Evolutionary conservation across 2,329 filamentous ascomycete genomes (phyloP), one percentile per base, ranked within the genome.

Genomic region (Pestalotiopsis sp.): DNA sequence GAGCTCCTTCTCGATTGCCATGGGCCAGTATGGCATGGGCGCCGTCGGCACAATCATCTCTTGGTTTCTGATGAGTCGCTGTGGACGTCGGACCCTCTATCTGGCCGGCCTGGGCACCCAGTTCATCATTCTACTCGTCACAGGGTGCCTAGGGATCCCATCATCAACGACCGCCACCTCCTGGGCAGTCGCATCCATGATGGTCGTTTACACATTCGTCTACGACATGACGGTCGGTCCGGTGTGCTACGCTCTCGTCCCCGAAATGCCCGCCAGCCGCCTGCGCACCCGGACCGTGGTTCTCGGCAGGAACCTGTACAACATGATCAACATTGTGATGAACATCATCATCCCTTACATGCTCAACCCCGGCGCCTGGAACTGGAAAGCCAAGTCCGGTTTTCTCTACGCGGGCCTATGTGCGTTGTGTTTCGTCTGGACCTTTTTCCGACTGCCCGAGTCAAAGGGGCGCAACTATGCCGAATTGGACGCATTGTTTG

Each of bases 181-280:
- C 3, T 83, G 95, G 68, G 93, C 93, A 1, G 96, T 93, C 0
- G 93, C 93, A n/a, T 88, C 88, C 69, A 92, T 97, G 80, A 95
- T 97, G 92, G 85, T 96, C 39, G 80, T 91, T 68, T 96, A 92
- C 92, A 91, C 94, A 0, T 83, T 96, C 59, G 88, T 91, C 74
- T 97, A 97, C 81, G 93, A 97, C 78, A 85, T 95, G 62, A 93
- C 93, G 0, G 94, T 97, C 64, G 94, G 94, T 52, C 96, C 94
- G 0, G 93, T 97, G 6, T 94, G 92, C 80, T 97, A 97, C 81
- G 96, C 93, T 0, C 87, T 97, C 11, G 94, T 97, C 3, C 89
- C 92, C 1, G 94, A 97, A 79, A 81, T 97, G 23, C 94, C 93
- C 0, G 94, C 93, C 0, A 89, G 93, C 17, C 88, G 94, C 1